phyloP scores from a whole-genome alignment of 768 basidiomycete genomes.

The Crepidotus variabilis region DNA sequence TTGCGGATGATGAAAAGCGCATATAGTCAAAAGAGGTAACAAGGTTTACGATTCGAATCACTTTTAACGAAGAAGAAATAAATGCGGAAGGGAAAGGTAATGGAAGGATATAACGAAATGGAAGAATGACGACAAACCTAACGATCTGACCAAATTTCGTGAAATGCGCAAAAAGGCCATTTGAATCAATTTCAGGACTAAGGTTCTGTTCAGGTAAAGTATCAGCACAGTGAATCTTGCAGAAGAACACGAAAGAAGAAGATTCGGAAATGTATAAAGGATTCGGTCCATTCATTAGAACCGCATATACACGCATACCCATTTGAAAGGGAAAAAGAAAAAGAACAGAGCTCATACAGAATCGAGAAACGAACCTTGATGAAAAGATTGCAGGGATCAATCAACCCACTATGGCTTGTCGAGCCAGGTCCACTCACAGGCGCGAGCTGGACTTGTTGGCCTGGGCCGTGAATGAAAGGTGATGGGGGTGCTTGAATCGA shows the following conservation, averaged over 20 bases:
- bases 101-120: too few relatives aligned
- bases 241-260: too few relatives aligned
- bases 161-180: conserved; percentile 80
- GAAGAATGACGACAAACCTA: conserved; percentile 43
- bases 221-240: too few relatives aligned
- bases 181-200: conserved; percentile 81
- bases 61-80: too few relatives aligned
- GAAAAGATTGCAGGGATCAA: conserved; percentile 88
- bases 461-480: conserved; percentile 79
- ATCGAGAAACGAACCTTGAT: conserved; percentile 57
- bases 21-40: too few relatives aligned
- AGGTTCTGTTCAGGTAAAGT: conserved; percentile 54
- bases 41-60: too few relatives aligned
- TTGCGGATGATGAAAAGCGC: too few relatives aligned
- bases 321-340: conserved; percentile 3
- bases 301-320: too few relatives aligned
- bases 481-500: conserved; percentile 39
- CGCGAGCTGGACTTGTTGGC: conserved; percentile 85
- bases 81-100: too few relatives aligned
- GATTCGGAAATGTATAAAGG: too few relatives aligned
- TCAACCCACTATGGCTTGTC: conserved; percentile 79
- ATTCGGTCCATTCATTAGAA: too few relatives aligned
- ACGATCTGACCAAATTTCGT: conserved; percentile 90
- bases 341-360: conserved; percentile 3
- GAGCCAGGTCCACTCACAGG: conserved; percentile 74